Conservation (phyloP, 78 protist genomes). For the Dictyostelium purpureum region DNA sequence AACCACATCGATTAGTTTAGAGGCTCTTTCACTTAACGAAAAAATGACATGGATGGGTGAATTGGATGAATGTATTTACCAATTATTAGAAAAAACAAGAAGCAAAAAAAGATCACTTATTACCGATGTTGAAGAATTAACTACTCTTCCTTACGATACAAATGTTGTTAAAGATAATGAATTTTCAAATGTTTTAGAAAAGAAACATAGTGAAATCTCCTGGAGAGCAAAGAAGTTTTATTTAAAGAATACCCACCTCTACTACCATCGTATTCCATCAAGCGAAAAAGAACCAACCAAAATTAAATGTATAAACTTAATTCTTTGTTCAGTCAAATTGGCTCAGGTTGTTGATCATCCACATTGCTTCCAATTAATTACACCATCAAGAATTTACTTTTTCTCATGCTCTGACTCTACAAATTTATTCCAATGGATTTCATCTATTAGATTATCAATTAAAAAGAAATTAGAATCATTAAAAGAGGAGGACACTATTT, state of each 20-base stretch:
- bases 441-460: slow-evolving; percentile 52
- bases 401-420: slow-evolving; percentile 46
- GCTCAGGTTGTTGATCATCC: slow-evolving; percentile 65
- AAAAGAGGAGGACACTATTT: background rate
- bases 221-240: slow-evolving; percentile 73
- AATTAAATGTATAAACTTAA: slow-evolving; percentile 58
- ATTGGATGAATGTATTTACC: slow-evolving; percentile 68
- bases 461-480: slow-evolving; percentile 48
- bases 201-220: slow-evolving; percentile 19
- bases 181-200: background rate
- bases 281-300: slow-evolving; percentile 24
- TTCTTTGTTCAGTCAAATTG: slow-evolving; percentile 42
- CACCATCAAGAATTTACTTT: slow-evolving; percentile 68
- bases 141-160: background rate
- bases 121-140: slow-evolving; percentile 5
- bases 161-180: slow-evolving; percentile 18
- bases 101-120: slow-evolving; percentile 33
- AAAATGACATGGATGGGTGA: slow-evolving; percentile 72
- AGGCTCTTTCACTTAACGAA: slow-evolving; percentile 22
- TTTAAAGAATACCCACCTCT: slow-evolving; percentile 38
- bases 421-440: slow-evolving; percentile 66
- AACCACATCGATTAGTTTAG: slow-evolving; percentile 9
- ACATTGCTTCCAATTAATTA: slow-evolving; percentile 78
- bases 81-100: slow-evolving; percentile 46
- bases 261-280: background rate